Percentiles rank a stretch among this genome's conserved stretches.
Evolutionary conservation across 169 alveolate species (phyloP).

Genomic region (Plasmodium knowlesi): DNA sequence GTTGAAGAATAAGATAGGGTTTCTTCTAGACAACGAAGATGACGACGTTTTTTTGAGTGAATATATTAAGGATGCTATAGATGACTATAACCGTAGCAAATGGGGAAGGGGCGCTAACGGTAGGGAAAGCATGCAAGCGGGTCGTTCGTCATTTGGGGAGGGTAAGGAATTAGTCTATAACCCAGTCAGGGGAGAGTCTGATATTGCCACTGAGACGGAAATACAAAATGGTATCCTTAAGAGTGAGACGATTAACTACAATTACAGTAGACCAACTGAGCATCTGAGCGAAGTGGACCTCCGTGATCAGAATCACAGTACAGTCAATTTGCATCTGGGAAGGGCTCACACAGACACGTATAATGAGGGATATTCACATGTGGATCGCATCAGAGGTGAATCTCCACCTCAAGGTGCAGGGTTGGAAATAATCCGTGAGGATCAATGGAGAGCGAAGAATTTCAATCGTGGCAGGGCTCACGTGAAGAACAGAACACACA

Average conservation of each 20-base stretch:
- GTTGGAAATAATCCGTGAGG: neutral
- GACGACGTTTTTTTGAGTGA: conserved; percentile 18
- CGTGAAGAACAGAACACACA: neutral
- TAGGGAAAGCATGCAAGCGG: neutral
- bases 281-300: neutral
- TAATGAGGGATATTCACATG: neutral
- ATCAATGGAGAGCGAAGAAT: neutral
- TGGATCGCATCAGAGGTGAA: neutral
- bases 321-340: neutral
- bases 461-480: neutral
- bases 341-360: neutral
- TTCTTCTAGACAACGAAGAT: conserved; percentile 23
- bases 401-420: neutral
- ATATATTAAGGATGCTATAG: conserved; percentile 10
- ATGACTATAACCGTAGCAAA: conserved; percentile 27
- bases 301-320: neutral
- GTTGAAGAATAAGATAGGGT: conserved; percentile 20
- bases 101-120: neutral
- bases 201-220: neutral
- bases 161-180: neutral
- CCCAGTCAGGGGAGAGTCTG: neutral
- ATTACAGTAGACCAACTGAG: neutral
- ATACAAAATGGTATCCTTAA: neutral
- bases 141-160: neutral
- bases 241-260: conserved; percentile 3